These are phyloP conservation scores for Tuber calosporum DNA, from an alignment of 495 filamentous ascomycete genomes.

Conservation along the genomic window DNA sequence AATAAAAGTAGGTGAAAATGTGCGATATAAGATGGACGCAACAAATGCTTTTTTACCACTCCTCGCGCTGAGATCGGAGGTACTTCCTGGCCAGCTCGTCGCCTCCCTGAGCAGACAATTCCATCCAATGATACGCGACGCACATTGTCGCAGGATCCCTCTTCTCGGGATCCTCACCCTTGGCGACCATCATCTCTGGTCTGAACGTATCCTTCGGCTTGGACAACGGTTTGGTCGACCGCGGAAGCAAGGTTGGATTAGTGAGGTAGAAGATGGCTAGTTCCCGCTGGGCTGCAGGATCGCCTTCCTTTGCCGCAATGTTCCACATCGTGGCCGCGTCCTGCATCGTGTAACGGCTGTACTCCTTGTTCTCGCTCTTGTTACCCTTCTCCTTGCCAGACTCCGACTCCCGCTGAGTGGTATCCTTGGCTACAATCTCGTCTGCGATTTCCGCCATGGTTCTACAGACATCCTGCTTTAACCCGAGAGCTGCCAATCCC, in stretches of 20 bases:
- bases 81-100: constrained; percentile 82
- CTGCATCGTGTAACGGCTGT: constrained; percentile 55
- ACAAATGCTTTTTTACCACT: constrained; percentile 27
- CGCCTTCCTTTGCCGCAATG: constrained; percentile 89
- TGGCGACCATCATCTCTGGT: constrained; percentile 72
- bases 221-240: constrained; percentile 74
- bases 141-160: constrained; percentile 90
- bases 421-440: constrained; percentile 59
- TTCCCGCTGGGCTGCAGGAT: constrained; percentile 87
- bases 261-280: constrained; percentile 91
- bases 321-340: constrained; percentile 90
- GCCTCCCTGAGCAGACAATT: constrained; percentile 73
- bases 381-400: constrained; percentile 37
- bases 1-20: constrained; percentile 1
- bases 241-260: constrained; percentile 77
- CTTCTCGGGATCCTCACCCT: constrained; percentile 54
- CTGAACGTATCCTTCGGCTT: constrained; percentile 87
- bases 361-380: constrained; percentile 44
- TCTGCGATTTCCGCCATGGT: constrained; percentile 85
- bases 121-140: constrained; percentile 98
- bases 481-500: constrained; percentile 71
- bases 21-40: neutral
- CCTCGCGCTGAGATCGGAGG: constrained; percentile 60
- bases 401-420: constrained; percentile 43
- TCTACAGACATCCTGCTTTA: constrained; percentile 83